Evolutionary conservation across 805 yeast genomes (phyloP), one percentile per base, ranked within the genome.

Genomic region (Hanseniaspora pseudoguilliermondii): DNA sequence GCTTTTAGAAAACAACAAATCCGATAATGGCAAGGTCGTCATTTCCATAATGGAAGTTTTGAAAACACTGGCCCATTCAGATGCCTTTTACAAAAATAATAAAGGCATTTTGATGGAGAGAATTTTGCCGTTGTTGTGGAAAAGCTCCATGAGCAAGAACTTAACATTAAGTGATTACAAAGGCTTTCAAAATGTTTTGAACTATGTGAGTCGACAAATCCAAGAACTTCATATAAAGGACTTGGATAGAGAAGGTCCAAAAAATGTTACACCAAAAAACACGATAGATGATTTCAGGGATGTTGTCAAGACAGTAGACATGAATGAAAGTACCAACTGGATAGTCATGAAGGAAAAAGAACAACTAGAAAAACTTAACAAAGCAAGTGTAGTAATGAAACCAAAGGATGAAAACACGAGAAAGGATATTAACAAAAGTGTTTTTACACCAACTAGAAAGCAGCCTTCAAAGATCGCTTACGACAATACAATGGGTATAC

Each of bases 21-120:
- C 93, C 29, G 73, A 93, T 59, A 90, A 86, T 62, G 75, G 85
- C 16, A 70, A 80, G 46, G 81, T 86, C 41, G 75, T 86, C 44
- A 65, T 72, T 61, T 27, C 55, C 13, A 39, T 46, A 11, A 10
- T 53, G 40, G 72, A 77, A 27, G 72, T 81, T 4, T 62, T 81
- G 32, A 64, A 64, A 15, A 71, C 80, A 7, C 76, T 78, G 61
- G 64, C 63, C 40, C 61, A 63, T 16, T 58, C 68, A 1, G 51
- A 66, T 6, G 67, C 70, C 2, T 61, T 60, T 21, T 66, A 76
- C 11, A 71, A 80, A 20, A 76, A 72, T 23, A 75, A 79, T 43
- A 81, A 78, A 47, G 66, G 66, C 1, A 67, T 78, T 18, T 75
- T 69, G 21, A 68, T 85, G n/a, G 73, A 73, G n/a, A 73, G 73